A percentile compares a stretch with the other conserved stretches of the same genome.
These are phyloP conservation scores for Santalum album DNA, from an alignment of 164 flowering plant genomes.

Conservation along the genomic window DNA sequence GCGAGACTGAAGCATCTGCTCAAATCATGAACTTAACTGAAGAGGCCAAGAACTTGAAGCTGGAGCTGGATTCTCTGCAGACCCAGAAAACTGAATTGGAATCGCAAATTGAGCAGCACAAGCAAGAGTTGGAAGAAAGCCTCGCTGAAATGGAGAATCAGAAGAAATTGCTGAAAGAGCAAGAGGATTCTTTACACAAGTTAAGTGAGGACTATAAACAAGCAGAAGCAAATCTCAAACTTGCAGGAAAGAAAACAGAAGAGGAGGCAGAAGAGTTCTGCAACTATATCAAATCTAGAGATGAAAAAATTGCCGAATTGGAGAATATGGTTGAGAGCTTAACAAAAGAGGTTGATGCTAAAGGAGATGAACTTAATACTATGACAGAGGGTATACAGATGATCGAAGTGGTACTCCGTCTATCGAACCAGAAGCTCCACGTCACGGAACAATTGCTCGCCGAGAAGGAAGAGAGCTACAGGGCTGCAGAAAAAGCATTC, in stretches of 20 bases:
- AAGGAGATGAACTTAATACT: conserved; percentile 29
- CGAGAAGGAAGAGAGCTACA: conserved; percentile 37
- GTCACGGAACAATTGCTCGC: conserved; percentile 39
- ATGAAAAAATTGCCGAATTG: conserved; percentile 26
- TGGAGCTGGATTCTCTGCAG: conserved; percentile 16
- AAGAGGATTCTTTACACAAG: conserved; percentile 24
- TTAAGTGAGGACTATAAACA: conserved; percentile 27
- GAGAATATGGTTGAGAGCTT: conserved; percentile 23
- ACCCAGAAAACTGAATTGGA: conserved; percentile 19
- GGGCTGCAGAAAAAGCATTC: conserved; percentile 17
- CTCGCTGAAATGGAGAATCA: conserved; percentile 13
- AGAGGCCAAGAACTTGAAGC: conserved; percentile 12
- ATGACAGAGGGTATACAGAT: conserved; percentile 25
- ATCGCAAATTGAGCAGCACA: conserved; percentile 9
- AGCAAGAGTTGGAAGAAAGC: conserved; percentile 8
- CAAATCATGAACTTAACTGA: conserved; percentile 4
- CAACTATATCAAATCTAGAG: neutral
- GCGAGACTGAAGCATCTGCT: conserved; percentile 8
- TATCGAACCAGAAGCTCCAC: conserved; percentile 50
- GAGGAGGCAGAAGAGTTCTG: conserved; percentile 12
- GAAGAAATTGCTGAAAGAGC: conserved; percentile 22
- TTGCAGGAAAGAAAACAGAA: conserved; percentile 26
- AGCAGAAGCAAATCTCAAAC: conserved; percentile 20
- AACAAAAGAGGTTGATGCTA: conserved; percentile 30
- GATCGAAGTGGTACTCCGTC: conserved; percentile 38